These are phyloP conservation scores for Scenedesmus sp. DNA, from an alignment of 163 green algal genomes.

Conservation along the genomic window DNA sequence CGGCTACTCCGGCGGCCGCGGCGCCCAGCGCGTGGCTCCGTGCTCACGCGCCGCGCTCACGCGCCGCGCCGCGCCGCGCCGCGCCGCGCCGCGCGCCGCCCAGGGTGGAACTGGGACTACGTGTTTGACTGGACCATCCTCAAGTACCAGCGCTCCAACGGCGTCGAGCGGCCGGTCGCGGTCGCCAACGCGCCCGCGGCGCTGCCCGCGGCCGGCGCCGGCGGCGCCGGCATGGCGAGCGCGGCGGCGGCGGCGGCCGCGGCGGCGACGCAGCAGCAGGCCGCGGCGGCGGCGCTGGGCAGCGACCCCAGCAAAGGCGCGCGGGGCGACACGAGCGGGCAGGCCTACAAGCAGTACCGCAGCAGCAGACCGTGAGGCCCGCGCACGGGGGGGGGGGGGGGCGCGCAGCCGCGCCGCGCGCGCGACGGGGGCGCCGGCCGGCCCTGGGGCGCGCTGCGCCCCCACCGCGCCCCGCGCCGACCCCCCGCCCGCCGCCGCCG, in stretches of 20 bases:
- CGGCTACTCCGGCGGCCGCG: no score
- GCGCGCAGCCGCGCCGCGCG: no score
- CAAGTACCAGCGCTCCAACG: conserved; percentile 81
- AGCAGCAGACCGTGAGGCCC: conserved; percentile 27
- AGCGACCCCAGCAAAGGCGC: neutral
- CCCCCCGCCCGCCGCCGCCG: neutral
- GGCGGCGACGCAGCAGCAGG: conserved; percentile 20
- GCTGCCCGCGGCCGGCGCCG: conserved; percentile 2
- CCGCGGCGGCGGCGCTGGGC: neutral
- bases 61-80: no score
- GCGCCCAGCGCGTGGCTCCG: no score
- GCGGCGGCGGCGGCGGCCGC: conserved; percentile 1
- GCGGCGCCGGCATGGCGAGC: conserved; percentile 11
- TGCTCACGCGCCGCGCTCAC: no score
- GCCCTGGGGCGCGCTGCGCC: neutral
- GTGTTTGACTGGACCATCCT: conserved; percentile 98
- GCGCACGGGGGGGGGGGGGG: no score
- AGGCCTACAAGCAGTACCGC: conserved; percentile 24
- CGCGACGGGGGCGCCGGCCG: no score
- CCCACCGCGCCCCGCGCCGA: neutral
- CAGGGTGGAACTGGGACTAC: conserved; percentile 99
- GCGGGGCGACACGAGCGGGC: neutral
- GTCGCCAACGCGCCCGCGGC: neutral
- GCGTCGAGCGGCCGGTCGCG: conserved; percentile 30
- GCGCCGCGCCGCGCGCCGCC: neutral